These are phyloP conservation scores for Neonectria neomacrospora DNA, from an alignment of 2,329 filamentous ascomycete species.

Conservation along the genomic window DNA sequence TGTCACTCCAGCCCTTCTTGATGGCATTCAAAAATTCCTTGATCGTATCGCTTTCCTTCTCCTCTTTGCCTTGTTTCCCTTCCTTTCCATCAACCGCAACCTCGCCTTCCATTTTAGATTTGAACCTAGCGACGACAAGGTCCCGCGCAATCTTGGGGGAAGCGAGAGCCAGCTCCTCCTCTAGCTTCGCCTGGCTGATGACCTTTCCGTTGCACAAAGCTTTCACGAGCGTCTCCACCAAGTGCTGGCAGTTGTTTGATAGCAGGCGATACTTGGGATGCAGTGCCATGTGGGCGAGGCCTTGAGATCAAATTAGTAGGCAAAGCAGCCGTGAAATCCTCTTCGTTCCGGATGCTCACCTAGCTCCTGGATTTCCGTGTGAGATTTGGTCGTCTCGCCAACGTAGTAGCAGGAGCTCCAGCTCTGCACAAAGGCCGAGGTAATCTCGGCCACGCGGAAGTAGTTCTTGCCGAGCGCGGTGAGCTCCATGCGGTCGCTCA, in stretches of 20 bases:
- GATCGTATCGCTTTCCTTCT: slow-evolving; percentile 29
- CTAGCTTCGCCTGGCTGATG: slow-evolving; percentile 39
- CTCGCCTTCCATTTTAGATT: slow-evolving; percentile 33
- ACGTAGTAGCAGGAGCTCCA: slow-evolving; percentile 45
- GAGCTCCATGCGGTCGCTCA: slow-evolving; percentile 42
- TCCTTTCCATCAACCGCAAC: slow-evolving; percentile 10
- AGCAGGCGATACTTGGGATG: slow-evolving; percentile 37
- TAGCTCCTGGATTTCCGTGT: slow-evolving; percentile 37
- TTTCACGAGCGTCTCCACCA: slow-evolving; percentile 40
- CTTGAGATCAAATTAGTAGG: slow-evolving; percentile 15
- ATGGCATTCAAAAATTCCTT: slow-evolving; percentile 37
- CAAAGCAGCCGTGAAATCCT: accelerated
- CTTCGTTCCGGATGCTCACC: slow-evolving; percentile 15
- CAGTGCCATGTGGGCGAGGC: slow-evolving; percentile 28
- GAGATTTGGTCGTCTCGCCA: slow-evolving; percentile 42
- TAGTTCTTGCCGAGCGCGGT: slow-evolving; percentile 40
- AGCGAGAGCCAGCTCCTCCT: slow-evolving; percentile 34
- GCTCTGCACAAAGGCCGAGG: slow-evolving; percentile 36
- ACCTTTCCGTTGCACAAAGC: slow-evolving; percentile 43
- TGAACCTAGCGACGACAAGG: slow-evolving; percentile 32
- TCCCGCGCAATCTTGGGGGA: slow-evolving; percentile 42
- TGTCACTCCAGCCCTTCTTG: slow-evolving; percentile 8
- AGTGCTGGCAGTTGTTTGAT: slow-evolving; percentile 42
- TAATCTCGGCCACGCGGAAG: slow-evolving; percentile 36
- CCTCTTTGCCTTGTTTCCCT: slow-evolving; percentile 12